Percentiles rank a stretch among this genome's conserved stretches.
These are phyloP conservation scores for Euphorbia tirucalli DNA, from an alignment of 345 rosid genomes.

Conservation along the genomic window DNA sequence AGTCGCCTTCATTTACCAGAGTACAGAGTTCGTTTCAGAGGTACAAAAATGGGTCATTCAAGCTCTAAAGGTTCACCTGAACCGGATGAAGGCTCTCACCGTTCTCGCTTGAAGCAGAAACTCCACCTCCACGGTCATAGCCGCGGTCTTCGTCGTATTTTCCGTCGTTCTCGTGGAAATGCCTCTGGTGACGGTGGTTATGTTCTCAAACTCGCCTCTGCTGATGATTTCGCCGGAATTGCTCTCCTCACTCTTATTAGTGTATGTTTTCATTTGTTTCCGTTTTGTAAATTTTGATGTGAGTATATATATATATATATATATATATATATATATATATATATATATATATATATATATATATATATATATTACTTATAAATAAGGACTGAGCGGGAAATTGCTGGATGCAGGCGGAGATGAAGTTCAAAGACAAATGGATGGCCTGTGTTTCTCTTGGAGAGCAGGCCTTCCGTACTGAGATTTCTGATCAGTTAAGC, in stretches of 20 bases:
- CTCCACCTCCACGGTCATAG: slow-evolving; percentile 51
- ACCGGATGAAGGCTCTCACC: slow-evolving; percentile 23
- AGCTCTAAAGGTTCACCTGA: slow-evolving; percentile 28
- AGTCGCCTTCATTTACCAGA: not conserved
- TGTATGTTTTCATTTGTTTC: slow-evolving; percentile 31
- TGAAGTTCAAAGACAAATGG: slow-evolving; percentile 86
- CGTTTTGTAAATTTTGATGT: not conserved
- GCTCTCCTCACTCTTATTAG: slow-evolving; percentile 71
- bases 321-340: too few species aligned
- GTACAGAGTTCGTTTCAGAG: not conserved
- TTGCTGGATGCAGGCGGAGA: slow-evolving; percentile 54
- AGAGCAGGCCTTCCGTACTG: slow-evolving; percentile 81
- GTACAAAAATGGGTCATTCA: slow-evolving; percentile 27
- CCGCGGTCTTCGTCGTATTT: slow-evolving; percentile 29
- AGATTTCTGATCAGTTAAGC: slow-evolving; percentile 64
- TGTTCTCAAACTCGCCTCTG: slow-evolving; percentile 31
- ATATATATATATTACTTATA: not conserved
- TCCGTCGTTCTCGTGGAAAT: slow-evolving; percentile 23
- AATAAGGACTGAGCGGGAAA: not conserved
- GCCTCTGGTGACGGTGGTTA: slow-evolving; percentile 25
- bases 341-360: too few species aligned
- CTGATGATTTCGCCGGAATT: slow-evolving; percentile 80
- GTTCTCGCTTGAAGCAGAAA: slow-evolving; percentile 41
- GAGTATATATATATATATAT: too few species aligned
- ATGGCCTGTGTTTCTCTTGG: slow-evolving; percentile 85